Evolutionary conservation across 2,329 filamentous ascomycete genomes (phyloP), one percentile per base, ranked within the genome.

Genomic region (Didymella exigua): DNA sequence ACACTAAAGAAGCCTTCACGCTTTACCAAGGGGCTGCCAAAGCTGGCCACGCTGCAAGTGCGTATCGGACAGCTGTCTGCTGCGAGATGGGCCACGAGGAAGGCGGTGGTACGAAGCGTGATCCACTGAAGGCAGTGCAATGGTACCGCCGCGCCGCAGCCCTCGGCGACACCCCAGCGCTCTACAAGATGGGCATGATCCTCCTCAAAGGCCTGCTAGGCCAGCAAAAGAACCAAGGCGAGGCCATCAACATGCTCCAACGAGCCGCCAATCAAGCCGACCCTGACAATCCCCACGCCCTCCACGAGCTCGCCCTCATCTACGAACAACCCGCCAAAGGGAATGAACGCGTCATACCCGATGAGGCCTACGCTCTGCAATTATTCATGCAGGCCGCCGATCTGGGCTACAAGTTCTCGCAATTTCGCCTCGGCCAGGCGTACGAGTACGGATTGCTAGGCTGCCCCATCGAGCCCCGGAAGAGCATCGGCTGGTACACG

Each of bases 181-280:
- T 98, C 91, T 99, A 97, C 80, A 99, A 99, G 77, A 87, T 98
- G 76, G 95, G 95, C 54, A 96, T 97, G 88, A 96, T 99, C 62
- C 80, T 91, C 58, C 84, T 98, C 49, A 98, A 98, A 75, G 95
- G 93, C 10, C 81, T 98, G 24, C 83, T 99, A n/a, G 93, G 93
- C 4, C 93, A 98, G 72, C 84, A 82, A 21, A 86, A 82, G 69
- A 96, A 96, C 69, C 85, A 91, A 2, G 84, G 89, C 37, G 95
- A 98, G 77, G 93, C 92, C 16, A 85, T 97, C 21, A 87, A 86
- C 19, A 98, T 95, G 93, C 82, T 99, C 48, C 96, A 96, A 78
- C 86, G 93, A 38, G 95, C 95, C 2, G 93, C 93, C 0, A 93
- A 98, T 64, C 84, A 87, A 19, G 93, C 93, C 0, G 91, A 97